Base-by-base conservation (phyloP, 371 early-diverging fungal species). In the Funneliformis caledonium region DNA sequence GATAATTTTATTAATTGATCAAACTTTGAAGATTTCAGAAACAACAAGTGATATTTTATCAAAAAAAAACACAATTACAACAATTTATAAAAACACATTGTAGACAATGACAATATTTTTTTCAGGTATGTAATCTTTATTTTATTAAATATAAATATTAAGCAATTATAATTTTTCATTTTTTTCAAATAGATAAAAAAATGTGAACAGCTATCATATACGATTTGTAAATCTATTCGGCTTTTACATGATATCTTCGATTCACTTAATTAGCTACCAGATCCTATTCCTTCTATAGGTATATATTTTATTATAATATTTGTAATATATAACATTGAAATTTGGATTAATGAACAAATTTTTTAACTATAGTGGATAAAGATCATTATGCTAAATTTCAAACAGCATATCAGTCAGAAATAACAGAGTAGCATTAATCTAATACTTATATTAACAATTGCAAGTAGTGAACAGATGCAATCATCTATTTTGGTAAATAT, bases 221-320 rank as follows among this genome's bases (percentile, higher is more conserved):
- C 11, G 9, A 65, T 37, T 33, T 65, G 65, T 65, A 10, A 65
- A 16, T 16, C 65, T 65, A 9, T 65, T 33, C 11, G 6, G 4
- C 65, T 65, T 11, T 33, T 12, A 37, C 14, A 65, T 65, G 42
- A 65, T 12, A 12, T 65, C 33, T 65, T 65, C 37, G 11, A 65
- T 16, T 33, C 10, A 65, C 65, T 65, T 33, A 9, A 65, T 65
- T 65, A 42, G 65, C 16, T 65, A 65, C 65, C 65, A 37, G 37
- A 65, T 64, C 64, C 64, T 26, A 64, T 42, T 67, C 67, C 37
- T 67, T 67, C 67, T 67, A 42, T 12, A 67, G 14, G 67, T 67
- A 12, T 4, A 14, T 33, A 14, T 0, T 65, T 33, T 65, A 33
- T 65, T 14, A 10, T 31, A 33, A 14, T 31, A 2, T 31, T 33